Conservation (phyloP, 768 basidiomycete species). For the Podaxis carcinomalis region DNA sequence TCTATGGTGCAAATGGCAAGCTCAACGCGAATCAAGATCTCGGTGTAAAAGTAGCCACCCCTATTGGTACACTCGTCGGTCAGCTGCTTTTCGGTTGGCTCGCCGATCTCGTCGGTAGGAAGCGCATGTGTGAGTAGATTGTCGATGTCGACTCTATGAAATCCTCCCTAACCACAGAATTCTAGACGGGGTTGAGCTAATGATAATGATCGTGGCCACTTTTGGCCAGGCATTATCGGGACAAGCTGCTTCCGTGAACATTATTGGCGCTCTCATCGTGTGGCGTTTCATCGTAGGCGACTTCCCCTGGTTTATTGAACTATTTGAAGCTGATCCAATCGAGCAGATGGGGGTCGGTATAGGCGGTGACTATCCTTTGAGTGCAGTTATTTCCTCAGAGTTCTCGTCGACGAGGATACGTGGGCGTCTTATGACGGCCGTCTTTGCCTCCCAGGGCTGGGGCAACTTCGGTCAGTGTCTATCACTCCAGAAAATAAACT, state of each 20-base stretch:
- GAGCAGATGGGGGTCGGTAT: conserved; percentile 73
- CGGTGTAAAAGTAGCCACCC: conserved; percentile 74
- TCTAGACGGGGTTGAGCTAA: conserved; percentile 65
- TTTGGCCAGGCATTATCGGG: conserved; percentile 80
- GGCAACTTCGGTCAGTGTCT: conserved; percentile 64
- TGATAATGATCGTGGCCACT: conserved; percentile 78
- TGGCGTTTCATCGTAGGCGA: conserved; percentile 71
- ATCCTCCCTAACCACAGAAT: background rate
- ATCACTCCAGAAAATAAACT: background rate
- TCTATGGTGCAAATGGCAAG: conserved; percentile 53
- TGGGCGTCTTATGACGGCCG: conserved; percentile 86
- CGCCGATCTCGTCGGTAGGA: conserved; percentile 72
- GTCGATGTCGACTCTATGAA: background rate
- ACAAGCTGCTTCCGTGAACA: conserved; percentile 56
- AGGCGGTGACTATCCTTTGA: conserved; percentile 86
- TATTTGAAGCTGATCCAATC: background rate
- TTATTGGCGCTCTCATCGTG: conserved; percentile 73
- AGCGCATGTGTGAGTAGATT: conserved; percentile 66
- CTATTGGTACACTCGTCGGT: conserved; percentile 71
- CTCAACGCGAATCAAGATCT: conserved; percentile 64
- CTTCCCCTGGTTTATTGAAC: background rate
- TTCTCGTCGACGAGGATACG: conserved; percentile 75
- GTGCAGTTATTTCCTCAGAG: conserved; percentile 85
- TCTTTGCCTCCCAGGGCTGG: conserved; percentile 86
- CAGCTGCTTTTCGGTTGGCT: conserved; percentile 80